phyloP scores from a whole-genome alignment of 345 rosid genomes.

The Balakata baccata region DNA sequence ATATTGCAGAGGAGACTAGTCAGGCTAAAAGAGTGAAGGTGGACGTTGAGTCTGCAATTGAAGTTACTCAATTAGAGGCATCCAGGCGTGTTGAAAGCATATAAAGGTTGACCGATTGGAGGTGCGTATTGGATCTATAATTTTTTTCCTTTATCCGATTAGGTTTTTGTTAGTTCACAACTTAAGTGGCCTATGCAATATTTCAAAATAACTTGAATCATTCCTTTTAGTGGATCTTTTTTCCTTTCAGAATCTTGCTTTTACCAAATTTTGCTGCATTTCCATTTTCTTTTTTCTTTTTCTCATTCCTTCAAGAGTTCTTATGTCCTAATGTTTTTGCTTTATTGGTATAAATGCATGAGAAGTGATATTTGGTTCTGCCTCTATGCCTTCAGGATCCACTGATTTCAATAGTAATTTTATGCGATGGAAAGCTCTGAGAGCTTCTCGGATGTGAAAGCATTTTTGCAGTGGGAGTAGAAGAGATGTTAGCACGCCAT shows the following conservation, averaged over 20 bases:
- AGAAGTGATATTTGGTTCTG: constrained; percentile 8
- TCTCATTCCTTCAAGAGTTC: constrained; percentile 1
- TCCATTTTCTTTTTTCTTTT: not conserved
- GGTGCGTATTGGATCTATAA: constrained; percentile 38
- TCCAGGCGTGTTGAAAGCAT: constrained; percentile 64
- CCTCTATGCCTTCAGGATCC: constrained; percentile 53
- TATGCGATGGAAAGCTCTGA: constrained; percentile 67
- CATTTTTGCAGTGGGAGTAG: constrained; percentile 78
- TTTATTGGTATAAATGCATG: constrained; percentile 4
- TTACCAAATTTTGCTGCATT: not conserved
- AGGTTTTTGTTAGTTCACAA: not conserved
- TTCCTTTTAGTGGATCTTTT: not conserved
- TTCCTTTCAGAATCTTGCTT: not conserved
- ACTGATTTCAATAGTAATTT: constrained; percentile 65
- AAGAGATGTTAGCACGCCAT: constrained; percentile 59
- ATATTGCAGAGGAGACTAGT: constrained; percentile 63
- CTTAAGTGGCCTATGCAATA: not conserved
- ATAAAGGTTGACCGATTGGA: constrained; percentile 66
- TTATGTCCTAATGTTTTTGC: not conserved
- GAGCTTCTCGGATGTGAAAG: constrained; percentile 88
- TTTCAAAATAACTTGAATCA: not conserved
- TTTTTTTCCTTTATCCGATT: constrained; percentile 2
- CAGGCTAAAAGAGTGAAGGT: constrained; percentile 70
- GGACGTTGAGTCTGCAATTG: constrained; percentile 51
- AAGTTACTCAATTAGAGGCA: constrained; percentile 59